Conservation (phyloP, 345 rosid genomes). For the Brassica rapa region DNA sequence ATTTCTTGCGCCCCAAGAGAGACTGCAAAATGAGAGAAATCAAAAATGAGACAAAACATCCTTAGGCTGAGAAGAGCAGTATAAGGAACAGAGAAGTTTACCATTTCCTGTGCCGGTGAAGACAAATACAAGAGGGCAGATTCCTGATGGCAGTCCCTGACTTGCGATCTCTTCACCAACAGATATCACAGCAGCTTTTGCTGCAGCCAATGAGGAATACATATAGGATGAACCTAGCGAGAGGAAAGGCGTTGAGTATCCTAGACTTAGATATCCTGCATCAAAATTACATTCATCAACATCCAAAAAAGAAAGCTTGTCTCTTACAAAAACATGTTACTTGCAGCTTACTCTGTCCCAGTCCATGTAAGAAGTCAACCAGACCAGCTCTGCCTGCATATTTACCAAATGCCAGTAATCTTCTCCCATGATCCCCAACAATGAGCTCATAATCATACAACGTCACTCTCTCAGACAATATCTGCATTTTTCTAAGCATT, state of each 20-base stretch:
- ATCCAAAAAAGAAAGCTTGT: not conserved
- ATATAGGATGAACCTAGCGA: conserved; percentile 78
- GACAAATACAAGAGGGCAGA: conserved; percentile 77
- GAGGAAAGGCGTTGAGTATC: conserved; percentile 81
- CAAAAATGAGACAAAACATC: not conserved
- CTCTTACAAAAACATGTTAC: not conserved
- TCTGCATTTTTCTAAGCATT: conserved; percentile 43
- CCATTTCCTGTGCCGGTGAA: conserved; percentile 84
- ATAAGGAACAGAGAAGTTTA: conserved; percentile 29
- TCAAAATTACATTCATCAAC: conserved; percentile 11
- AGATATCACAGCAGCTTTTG: conserved; percentile 80
- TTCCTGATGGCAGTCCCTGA: conserved; percentile 73
- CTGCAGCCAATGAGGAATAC: conserved; percentile 84
- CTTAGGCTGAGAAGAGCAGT: not conserved
- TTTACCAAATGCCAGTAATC: conserved; percentile 84
- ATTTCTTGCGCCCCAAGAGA: conserved; percentile 91
- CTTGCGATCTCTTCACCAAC: conserved; percentile 85
- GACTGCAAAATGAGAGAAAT: conserved; percentile 42
- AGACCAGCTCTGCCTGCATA: conserved; percentile 95
- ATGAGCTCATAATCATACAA: conserved; percentile 89
- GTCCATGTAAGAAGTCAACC: conserved; percentile 73
- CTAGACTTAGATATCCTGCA: conserved; percentile 78
- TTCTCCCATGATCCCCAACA: conserved; percentile 66
- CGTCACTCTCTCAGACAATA: conserved; percentile 68
- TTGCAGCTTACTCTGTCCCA: conserved; percentile 70